Base-by-base conservation (phyloP, 139 green algal genomes). In the Volvox africanus region DNA sequence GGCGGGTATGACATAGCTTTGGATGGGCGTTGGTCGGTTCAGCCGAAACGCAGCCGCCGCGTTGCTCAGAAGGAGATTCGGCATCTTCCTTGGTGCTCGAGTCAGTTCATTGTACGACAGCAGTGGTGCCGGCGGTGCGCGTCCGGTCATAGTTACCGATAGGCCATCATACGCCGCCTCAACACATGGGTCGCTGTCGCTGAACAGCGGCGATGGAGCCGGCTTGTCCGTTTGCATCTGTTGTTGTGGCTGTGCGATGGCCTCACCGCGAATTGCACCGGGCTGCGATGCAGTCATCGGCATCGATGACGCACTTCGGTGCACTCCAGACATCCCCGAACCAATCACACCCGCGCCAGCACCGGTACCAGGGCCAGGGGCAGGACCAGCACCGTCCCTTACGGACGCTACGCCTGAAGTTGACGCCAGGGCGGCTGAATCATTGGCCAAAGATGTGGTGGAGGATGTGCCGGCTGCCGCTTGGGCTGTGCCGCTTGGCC, bases 11-110 rank as follows among this genome's bases (percentile, higher is more conserved):
- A 75, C 81, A 33, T 93, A 75, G 20, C 32, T 37, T 82, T 94
- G 92, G 20, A 94, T 79, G 24, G 89, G 86, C 2, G 92, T 94
- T 44, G 92, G 89, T 26, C 69, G 35, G 0, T 30, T 19, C 28
- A 88, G 36, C 2, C n/a, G 85, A 50, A 75, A 89, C 30, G 61
- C 80, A 28, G 20, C 61, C 12, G 61, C 84, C 37, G 33, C 92
- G 62, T 91, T 91, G 37, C 73, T n/a, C 33, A 79, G 73, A 71
- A 94, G 87, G 33, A 79, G 82, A 2, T 21, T 21, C 6, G 75
- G 22, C 81, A 90, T 69, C 11, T 0, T 1, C 20, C 80, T 83
- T 0, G 67, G 89, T 17, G 11, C 62, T 11, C 44, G 28, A 19
- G 24, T 14, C 35, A 93, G 87, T 17, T 86, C 28, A 35, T 85